Base-by-base conservation (phyloP, 78 protist genomes). In the Trichosphaerium sp. region DNA sequence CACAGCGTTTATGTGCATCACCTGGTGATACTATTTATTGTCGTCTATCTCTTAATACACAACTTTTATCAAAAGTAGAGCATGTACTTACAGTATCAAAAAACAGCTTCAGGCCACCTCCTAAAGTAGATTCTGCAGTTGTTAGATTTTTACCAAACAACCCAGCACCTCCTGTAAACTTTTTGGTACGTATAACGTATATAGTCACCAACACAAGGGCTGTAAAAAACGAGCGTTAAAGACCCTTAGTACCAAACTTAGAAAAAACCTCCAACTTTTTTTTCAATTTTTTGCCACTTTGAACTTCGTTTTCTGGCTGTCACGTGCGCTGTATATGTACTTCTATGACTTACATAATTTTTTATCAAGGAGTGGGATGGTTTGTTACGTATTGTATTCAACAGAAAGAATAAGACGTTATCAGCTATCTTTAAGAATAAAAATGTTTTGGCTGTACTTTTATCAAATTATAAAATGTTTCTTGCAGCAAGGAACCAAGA, bases 71-170 rank as follows among this genome's bases (percentile, higher is more conserved):
- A 39, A 68, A 72, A 23, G 82, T 79, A 2, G 62, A 71, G 37
- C 97, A 95, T 47, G 55, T 92, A 39, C 73, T 95, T 78, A 94
- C 96, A 76, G 94, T 94, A 3, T 10, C 54, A 21, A 82, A 77
- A 54, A 88, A 83, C 70, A 80, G 83, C 69, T 96, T 96, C 89
- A 71, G 89, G 23, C 99, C 99, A 23, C 99, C 99, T 14, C 99
- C 99, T 15, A 92, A 98, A 58, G 99, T 98, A 23, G 99, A 98
- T 43, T 94, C 99, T 18, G 41, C 79, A 7, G 99, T 98, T 6
- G 93, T 98, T 35, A 59, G 89, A 42, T 79, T 98, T 29, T 90
- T 81, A 55, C 99, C 99, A 49, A 49, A 60, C 52, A 71, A 81
- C 42, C 99, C 99, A 2, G 93, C 92, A 7, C 99, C 99, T 25